Conservation (phyloP, 2,329 filamentous ascomycete species). For the Tolypocladium paradoxum region DNA sequence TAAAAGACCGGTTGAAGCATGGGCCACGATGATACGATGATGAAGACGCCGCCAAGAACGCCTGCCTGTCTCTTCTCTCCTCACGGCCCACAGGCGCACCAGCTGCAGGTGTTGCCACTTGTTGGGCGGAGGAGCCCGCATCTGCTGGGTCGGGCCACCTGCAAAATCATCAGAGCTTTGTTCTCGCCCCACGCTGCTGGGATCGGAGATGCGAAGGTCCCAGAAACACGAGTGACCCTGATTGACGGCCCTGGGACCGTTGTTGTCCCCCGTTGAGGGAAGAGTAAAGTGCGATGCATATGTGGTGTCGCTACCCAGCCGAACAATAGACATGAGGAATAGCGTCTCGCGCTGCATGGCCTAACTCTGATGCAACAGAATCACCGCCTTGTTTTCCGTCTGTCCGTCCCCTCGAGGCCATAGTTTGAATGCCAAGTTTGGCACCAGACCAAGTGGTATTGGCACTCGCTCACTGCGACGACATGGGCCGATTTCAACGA, state of each 20-base stretch:
- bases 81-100: not conserved
- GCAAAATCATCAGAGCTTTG: not conserved
- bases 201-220: not conserved
- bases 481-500: not conserved
- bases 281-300: not conserved
- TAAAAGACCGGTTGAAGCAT: not conserved
- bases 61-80: not conserved
- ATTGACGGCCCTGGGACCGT: not conserved
- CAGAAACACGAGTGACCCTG: not conserved
- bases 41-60: not conserved
- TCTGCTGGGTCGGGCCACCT: not conserved
- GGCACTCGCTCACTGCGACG: not conserved
- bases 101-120: not conserved
- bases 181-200: not conserved
- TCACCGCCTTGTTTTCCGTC: not conserved
- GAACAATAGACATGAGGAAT: not conserved
- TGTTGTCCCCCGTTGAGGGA: not conserved
- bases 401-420: not conserved
- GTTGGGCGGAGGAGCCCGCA: not conserved
- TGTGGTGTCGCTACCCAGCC: not conserved
- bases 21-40: not conserved
- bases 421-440: not conserved
- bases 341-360: not conserved
- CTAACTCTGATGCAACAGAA: not conserved
- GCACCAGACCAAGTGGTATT: not conserved